These are phyloP conservation scores for Echinosophora koreensis DNA, from an alignment of 306 rosid genomes.

Conservation along the genomic window DNA sequence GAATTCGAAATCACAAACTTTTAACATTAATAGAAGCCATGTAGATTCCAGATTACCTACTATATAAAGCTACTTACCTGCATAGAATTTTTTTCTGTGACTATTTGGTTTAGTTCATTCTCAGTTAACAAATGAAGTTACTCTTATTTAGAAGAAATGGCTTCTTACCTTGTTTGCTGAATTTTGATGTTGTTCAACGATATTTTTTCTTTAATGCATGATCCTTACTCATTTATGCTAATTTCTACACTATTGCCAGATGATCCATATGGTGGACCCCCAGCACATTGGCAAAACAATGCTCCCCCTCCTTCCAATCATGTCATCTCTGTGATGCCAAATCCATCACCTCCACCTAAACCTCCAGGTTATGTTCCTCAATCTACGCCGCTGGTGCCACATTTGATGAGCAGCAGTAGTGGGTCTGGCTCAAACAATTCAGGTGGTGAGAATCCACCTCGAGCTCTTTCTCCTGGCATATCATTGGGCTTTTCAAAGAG, in stretches of 20 bases:
- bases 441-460: conserved; percentile 68
- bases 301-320: conserved; percentile 70
- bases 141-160: background rate
- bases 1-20: background rate
- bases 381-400: conserved; percentile 41
- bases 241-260: conserved; percentile 56
- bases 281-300: conserved; percentile 70
- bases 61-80: background rate
- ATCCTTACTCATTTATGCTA: conserved; percentile 29
- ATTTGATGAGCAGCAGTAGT: conserved; percentile 76
- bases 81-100: background rate
- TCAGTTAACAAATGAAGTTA: background rate
- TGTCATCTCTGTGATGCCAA: conserved; percentile 54
- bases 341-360: conserved; percentile 70
- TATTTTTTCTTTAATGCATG: background rate
- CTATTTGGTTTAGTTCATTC: conserved; percentile 17
- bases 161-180: background rate
- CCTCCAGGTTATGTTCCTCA: conserved; percentile 47
- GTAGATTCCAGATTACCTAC: background rate
- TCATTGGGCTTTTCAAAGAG: conserved; percentile 76
- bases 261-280: conserved; percentile 71
- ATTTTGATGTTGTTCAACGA: conserved; percentile 20
- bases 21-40: background rate
- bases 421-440: conserved; percentile 92
- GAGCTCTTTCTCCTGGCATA: conserved; percentile 80